These are phyloP conservation scores for Entomortierella chlamydospora DNA, from an alignment of 192 early-diverging fungal species.

Conservation along the genomic window DNA sequence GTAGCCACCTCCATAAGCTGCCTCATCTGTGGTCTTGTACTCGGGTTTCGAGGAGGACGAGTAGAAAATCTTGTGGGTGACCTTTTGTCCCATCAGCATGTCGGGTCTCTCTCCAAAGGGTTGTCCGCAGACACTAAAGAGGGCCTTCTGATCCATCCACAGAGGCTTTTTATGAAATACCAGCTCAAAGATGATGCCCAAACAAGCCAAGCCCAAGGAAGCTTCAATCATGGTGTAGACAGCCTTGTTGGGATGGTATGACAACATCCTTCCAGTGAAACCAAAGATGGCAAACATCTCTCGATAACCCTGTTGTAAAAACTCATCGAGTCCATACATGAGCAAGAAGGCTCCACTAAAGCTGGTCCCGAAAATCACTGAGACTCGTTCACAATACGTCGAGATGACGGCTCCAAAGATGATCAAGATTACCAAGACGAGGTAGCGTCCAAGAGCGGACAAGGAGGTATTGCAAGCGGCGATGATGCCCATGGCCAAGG, in stretches of 20 bases:
- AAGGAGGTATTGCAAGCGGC: conserved; percentile 8
- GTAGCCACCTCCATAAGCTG: too few relatives aligned
- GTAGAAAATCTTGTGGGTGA: neutral
- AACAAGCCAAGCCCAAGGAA: conserved; percentile 9
- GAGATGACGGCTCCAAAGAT: conserved; percentile 47
- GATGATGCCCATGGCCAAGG: conserved; percentile 39
- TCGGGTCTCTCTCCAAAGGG: conserved; percentile 46
- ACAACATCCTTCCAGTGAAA: conserved; percentile 16
- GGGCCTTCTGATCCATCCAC: conserved; percentile 18
- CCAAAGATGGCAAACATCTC: conserved; percentile 43
- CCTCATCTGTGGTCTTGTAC: too few relatives aligned
- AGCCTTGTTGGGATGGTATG: conserved; percentile 17
- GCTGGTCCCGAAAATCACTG: conserved; percentile 58
- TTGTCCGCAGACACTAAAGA: conserved; percentile 41
- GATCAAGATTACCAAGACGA: conserved; percentile 27
- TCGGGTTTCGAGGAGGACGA: too few relatives aligned
- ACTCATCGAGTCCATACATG: conserved; percentile 63
- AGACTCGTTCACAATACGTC: conserved; percentile 51
- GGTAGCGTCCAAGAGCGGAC: neutral
- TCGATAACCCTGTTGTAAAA: conserved; percentile 58
- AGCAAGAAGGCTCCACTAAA: conserved; percentile 63
- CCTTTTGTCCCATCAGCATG: conserved; percentile 4
- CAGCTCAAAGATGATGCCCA: conserved; percentile 40
- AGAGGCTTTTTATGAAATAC: conserved; percentile 30
- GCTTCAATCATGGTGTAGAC: conserved; percentile 38